Conservation (phyloP, 2,329 filamentous ascomycete species). For the Claviceps digitariae region DNA sequence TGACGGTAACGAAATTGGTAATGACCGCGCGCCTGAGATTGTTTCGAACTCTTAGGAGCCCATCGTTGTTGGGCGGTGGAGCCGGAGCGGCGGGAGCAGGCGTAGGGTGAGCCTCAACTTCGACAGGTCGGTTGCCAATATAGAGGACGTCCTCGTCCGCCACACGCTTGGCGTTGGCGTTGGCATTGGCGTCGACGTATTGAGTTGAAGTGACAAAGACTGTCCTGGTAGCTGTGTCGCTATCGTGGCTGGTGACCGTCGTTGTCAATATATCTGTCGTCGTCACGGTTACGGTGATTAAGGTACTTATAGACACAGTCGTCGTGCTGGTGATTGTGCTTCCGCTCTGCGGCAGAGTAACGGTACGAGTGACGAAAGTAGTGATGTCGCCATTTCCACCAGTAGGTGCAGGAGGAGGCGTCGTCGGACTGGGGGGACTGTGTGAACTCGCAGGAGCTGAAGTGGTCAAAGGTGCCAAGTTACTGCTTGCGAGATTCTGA, state of each 20-base stretch:
- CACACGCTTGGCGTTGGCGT: slow-evolving; percentile 20
- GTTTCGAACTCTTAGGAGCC: slow-evolving; percentile 7
- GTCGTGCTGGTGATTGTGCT: slow-evolving; percentile 17
- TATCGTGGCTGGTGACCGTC: slow-evolving; percentile 23
- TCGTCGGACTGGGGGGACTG: slow-evolving; percentile 8
- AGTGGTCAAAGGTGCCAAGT: neutral
- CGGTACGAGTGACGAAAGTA: slow-evolving; percentile 17
- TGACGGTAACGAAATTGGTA: slow-evolving; percentile 20
- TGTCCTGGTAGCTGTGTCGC: slow-evolving; percentile 22
- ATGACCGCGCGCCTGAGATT: slow-evolving; percentile 23
- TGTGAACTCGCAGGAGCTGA: neutral
- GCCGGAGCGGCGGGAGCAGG: slow-evolving; percentile 7
- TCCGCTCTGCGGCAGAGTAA: slow-evolving; percentile 14
- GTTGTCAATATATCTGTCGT: slow-evolving; percentile 21
- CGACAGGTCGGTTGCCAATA: slow-evolving; percentile 2
- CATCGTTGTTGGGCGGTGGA: slow-evolving; percentile 8
- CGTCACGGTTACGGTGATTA: slow-evolving; percentile 21
- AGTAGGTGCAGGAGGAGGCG: neutral
- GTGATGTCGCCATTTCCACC: slow-evolving; percentile 13
- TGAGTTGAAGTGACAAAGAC: slow-evolving; percentile 22
- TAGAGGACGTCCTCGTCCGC: neutral
- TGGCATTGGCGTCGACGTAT: slow-evolving; percentile 19
- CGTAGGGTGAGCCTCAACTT: slow-evolving; percentile 9
- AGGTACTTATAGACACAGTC: slow-evolving; percentile 14
- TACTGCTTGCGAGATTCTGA: neutral